Percentiles rank a stretch among this genome's conserved stretches.
These are phyloP conservation scores for Pascua guehoae DNA, from an alignment of 1,284 basidiomycete genomes.

Conservation along the genomic window DNA sequence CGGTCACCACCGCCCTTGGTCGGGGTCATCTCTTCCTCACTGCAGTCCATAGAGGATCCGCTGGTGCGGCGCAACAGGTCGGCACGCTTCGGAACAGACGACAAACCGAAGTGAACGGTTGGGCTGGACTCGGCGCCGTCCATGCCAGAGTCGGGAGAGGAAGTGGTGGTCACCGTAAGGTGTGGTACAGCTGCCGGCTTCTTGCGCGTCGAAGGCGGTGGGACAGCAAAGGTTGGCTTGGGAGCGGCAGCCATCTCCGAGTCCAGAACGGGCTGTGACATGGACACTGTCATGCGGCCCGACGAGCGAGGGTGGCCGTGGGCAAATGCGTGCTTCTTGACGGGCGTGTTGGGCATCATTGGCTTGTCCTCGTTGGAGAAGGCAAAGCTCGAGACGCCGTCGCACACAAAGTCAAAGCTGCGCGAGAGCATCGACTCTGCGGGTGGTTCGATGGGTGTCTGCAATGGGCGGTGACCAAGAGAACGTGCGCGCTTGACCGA, in stretches of 20 bases:
- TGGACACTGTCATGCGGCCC: constrained; percentile 13
- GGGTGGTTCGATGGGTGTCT: constrained; percentile 27
- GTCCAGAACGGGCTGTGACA: constrained; percentile 14
- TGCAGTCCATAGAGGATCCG: constrained; percentile 31
- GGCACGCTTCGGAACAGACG: constrained; percentile 16
- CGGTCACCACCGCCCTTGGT: constrained; percentile 36
- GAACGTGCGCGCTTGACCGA: constrained; percentile 17
- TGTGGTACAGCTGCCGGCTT: constrained; percentile 21
- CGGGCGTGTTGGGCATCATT: constrained; percentile 49
- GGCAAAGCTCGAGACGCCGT: constrained; percentile 29
- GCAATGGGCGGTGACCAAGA: constrained; percentile 9
- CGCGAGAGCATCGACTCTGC: constrained; percentile 15
- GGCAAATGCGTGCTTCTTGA: constrained; percentile 45
- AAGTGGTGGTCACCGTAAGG: constrained; percentile 32
- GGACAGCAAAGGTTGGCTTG: constrained; percentile 4
- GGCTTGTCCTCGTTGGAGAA: constrained; percentile 32
- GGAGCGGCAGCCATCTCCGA: constrained; percentile 1
- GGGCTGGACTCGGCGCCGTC: constrained; percentile 42
- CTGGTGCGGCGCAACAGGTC: constrained; percentile 37
- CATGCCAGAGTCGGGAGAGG: constrained; percentile 45
- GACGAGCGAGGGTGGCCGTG: constrained; percentile 13
- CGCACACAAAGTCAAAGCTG: constrained; percentile 45
- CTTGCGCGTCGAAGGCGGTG: constrained; percentile 19
- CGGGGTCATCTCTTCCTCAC: constrained; percentile 48
- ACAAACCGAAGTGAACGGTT: constrained; percentile 29